Percentiles rank a stretch among this genome's conserved stretches.
Evolutionary conservation across 768 basidiomycete species (phyloP).

Genomic region (Pleurotus sapidus): DNA sequence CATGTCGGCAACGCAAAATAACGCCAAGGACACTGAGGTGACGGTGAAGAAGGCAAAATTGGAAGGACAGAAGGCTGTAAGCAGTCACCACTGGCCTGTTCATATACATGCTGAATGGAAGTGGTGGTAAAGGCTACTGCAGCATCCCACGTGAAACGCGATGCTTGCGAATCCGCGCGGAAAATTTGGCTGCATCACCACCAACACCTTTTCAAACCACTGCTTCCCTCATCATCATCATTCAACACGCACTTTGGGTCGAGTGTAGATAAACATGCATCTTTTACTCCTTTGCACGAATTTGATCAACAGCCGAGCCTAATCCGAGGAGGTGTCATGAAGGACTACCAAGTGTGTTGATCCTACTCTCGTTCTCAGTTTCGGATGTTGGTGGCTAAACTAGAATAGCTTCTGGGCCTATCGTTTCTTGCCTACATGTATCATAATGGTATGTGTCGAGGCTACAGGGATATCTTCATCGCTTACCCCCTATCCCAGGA

Average conservation of each 20-base stretch:
- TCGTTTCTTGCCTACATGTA: slow-evolving; percentile 67
- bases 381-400: background rate
- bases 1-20: background rate
- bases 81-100: background rate
- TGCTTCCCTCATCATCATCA: slow-evolving; percentile 36
- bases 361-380: background rate
- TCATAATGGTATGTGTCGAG: slow-evolving; percentile 47
- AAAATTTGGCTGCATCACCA: slow-evolving; percentile 46
- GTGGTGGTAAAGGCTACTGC: slow-evolving; percentile 33
- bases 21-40: background rate
- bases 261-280: slow-evolving; percentile 18
- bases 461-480: no score
- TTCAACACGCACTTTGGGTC: slow-evolving; percentile 34
- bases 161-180: slow-evolving; percentile 35
- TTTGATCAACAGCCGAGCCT: slow-evolving; percentile 46
- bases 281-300: slow-evolving; percentile 33
- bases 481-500: slow-evolving; percentile 26
- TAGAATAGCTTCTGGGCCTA: slow-evolving; percentile 51
- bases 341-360: slow-evolving; percentile 61
- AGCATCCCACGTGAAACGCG: slow-evolving; percentile 31
- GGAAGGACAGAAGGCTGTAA: slow-evolving; percentile 11
- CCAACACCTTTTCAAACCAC: slow-evolving; percentile 39
- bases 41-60: slow-evolving; percentile 7
- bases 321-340: slow-evolving; percentile 58
- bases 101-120: background rate